A percentile compares a stretch with the other conserved stretches of the same genome.
These are phyloP conservation scores for Dipsacomyces acuminosporus DNA, from an alignment of 371 early-diverging fungal species.

Conservation along the genomic window DNA sequence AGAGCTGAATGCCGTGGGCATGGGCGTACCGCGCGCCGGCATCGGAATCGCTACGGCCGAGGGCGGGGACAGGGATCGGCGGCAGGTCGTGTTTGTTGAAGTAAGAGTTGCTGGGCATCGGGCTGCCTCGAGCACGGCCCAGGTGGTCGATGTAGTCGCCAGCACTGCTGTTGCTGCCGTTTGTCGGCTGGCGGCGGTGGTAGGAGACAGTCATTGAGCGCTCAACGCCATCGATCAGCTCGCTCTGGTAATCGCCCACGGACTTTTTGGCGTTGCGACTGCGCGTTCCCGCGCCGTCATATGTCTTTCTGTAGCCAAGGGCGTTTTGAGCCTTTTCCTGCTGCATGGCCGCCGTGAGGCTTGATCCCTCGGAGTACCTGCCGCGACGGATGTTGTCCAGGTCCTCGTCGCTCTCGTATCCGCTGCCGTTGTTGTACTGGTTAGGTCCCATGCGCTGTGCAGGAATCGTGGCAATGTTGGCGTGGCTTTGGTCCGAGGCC, in stretches of 20 bases:
- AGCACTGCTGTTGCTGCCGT: slow-evolving; percentile 29
- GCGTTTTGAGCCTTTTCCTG: slow-evolving; percentile 24
- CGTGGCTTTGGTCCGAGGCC: slow-evolving; percentile 12
- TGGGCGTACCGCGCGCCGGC: slow-evolving; percentile 3
- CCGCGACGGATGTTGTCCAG: slow-evolving; percentile 21
- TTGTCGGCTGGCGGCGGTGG: slow-evolving; percentile 35
- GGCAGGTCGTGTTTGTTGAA: slow-evolving; percentile 18
- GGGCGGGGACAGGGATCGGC: slow-evolving; percentile 30
- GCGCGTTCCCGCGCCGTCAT: slow-evolving; percentile 27
- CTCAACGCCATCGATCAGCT: slow-evolving; percentile 41
- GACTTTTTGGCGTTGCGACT: slow-evolving; percentile 25
- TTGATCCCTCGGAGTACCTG: slow-evolving; percentile 43
- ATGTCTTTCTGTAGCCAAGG: slow-evolving; percentile 44
- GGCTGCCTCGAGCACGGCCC: slow-evolving; percentile 16
- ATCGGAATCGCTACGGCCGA: slow-evolving; percentile 11
- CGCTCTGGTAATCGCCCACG: slow-evolving; percentile 30
- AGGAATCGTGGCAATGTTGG: slow-evolving; percentile 5
- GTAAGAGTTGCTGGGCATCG: slow-evolving; percentile 25
- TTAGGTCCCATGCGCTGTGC: slow-evolving; percentile 21
- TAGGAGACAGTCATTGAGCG: slow-evolving; percentile 37
- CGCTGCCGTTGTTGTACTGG: slow-evolving; percentile 16
- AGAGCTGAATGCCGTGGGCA: slow-evolving; percentile 31
- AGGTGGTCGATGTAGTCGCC: slow-evolving; percentile 15
- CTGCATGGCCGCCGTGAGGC: slow-evolving; percentile 37
- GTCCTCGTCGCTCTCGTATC: slow-evolving; percentile 42